These are phyloP conservation scores for Nadsonia starkeyi-henricii DNA, from an alignment of 1,139 yeast species.

Conservation along the genomic window DNA sequence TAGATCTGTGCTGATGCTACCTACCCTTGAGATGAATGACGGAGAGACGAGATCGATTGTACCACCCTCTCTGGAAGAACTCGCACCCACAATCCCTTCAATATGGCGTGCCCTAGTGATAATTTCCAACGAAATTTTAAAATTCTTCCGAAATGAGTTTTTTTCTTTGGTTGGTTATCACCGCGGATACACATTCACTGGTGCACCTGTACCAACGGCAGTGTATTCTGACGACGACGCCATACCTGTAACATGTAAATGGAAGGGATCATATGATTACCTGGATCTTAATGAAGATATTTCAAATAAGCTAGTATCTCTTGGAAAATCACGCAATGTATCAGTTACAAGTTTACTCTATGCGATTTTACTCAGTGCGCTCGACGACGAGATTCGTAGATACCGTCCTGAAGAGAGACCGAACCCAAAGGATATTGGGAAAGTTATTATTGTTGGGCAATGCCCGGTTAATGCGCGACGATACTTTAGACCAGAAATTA, in stretches of 20 bases:
- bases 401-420: too few relatives aligned
- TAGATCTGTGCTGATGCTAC: too few relatives aligned
- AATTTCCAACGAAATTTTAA: not conserved
- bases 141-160: not conserved
- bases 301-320: not conserved
- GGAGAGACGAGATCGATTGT: not conserved
- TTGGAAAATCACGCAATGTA: not conserved
- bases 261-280: not conserved
- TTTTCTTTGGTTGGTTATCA: not conserved
- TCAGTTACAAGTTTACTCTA: not conserved
- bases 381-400: not conserved
- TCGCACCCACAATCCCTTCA: not conserved
- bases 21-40: too few relatives aligned
- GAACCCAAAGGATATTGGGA: not conserved
- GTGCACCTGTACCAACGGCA: not conserved
- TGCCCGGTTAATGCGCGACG: not conserved
- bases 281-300: not conserved
- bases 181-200: not conserved
- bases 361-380: not conserved
- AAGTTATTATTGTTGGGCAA: not conserved
- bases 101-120: not conserved
- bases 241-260: not conserved
- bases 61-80: not conserved
- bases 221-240: not conserved
- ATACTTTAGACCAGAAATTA: not conserved